Percentiles rank a stretch among this genome's conserved stretches.
These are phyloP conservation scores for Hygrophila difformis DNA, from an alignment of 257 asterid species.

Conservation along the genomic window DNA sequence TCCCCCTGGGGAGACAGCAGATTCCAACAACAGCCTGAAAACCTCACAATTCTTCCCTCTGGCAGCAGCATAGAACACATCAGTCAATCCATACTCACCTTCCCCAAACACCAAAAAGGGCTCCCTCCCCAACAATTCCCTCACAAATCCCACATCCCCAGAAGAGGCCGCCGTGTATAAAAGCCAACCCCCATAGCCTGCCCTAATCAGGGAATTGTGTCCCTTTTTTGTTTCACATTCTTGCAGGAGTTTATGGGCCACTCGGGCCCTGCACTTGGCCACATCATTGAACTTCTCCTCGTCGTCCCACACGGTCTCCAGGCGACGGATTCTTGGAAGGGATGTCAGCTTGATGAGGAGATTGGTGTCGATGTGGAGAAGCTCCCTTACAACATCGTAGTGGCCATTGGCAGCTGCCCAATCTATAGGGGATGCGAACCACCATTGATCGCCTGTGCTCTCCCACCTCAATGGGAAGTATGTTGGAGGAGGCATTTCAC, in stretches of 20 bases:
- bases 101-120: constrained; percentile 82
- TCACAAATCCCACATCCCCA: constrained; percentile 57
- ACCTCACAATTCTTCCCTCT: constrained; percentile 54
- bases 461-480: constrained; percentile 83
- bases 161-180: constrained; percentile 88
- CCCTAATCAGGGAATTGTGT: constrained; percentile 55
- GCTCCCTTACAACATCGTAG: constrained; percentile 72
- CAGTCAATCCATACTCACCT: constrained; percentile 87
- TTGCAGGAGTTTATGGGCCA: constrained; percentile 56
- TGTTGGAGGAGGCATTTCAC: constrained; percentile 29
- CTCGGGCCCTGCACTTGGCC: constrained; percentile 55
- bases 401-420: constrained; percentile 98
- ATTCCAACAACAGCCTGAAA: constrained; percentile 51
- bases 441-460: constrained; percentile 86
- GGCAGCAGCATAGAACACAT: constrained; percentile 76
- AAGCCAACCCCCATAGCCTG: constrained; percentile 98
- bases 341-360: constrained; percentile 83
- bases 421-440: constrained; percentile 96
- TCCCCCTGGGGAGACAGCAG: constrained; percentile 22
- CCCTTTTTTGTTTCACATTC: constrained; percentile 36
- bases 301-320: constrained; percentile 90
- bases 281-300: constrained; percentile 43
- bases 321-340: constrained; percentile 67
- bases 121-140: constrained; percentile 53
- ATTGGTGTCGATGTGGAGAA: constrained; percentile 67